Evolutionary conservation across 306 rosid genomes (phyloP).

Genomic region (Ormosia emarginata): DNA sequence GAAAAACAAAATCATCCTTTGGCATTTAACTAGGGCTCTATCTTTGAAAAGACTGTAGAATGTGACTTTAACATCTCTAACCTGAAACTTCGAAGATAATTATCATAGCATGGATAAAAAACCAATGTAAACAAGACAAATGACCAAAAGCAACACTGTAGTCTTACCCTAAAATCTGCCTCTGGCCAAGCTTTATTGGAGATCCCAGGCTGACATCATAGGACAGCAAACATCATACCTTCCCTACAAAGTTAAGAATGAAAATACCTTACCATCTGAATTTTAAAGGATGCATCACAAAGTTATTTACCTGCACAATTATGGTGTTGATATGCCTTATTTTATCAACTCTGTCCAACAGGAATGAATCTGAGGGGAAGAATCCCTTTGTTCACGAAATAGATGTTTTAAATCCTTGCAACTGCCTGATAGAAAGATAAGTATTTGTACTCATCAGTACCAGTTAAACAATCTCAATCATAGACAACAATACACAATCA

Average conservation of each 20-base stretch:
- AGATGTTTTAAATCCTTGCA: conserved; percentile 96
- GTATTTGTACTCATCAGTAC: neutral
- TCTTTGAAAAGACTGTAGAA: neutral
- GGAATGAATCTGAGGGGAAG: conserved; percentile 79
- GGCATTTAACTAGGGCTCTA: neutral
- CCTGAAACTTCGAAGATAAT: neutral
- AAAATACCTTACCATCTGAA: neutral
- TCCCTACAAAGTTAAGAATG: conserved; percentile 54
- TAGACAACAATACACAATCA: neutral
- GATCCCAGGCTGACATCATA: conserved; percentile 99
- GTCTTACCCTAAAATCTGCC: conserved; percentile 74
- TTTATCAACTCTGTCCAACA: conserved; percentile 75
- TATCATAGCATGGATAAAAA: conserved; percentile 21
- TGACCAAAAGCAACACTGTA: conserved; percentile 4
- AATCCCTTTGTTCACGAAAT: conserved; percentile 82
- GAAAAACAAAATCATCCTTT: neutral
- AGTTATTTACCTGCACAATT: conserved; percentile 75
- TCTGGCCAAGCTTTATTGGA: conserved; percentile 98
- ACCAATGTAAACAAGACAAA: neutral
- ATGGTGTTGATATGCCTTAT: conserved; percentile 75
- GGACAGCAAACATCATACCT: conserved; percentile 94
- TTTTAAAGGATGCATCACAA: neutral
- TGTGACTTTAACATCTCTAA: neutral
- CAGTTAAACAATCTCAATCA: conserved; percentile 13
- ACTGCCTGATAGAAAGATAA: conserved; percentile 60